phyloP scores from a whole-genome alignment of 2,329 filamentous ascomycete genomes.

The Colletotrichum lentis region DNA sequence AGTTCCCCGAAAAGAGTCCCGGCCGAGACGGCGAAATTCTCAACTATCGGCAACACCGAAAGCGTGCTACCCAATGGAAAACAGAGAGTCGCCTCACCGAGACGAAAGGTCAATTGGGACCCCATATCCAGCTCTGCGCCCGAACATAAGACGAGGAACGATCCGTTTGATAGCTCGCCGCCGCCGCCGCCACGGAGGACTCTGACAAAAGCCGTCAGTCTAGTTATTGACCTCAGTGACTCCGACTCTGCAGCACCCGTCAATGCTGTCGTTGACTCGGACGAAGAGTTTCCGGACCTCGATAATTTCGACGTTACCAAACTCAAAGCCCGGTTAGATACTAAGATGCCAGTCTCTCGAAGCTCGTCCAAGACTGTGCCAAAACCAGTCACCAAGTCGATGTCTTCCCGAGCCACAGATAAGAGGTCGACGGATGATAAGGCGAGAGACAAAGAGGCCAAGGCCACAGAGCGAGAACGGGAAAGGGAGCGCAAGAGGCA shows the following conservation, averaged over 20 bases:
- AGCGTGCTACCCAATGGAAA: constrained; percentile 11
- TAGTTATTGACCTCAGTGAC: constrained; percentile 51
- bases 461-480: constrained; percentile 58
- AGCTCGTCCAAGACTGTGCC: constrained; percentile 1
- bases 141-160: constrained; percentile 41
- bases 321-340: constrained; percentile 36
- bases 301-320: constrained; percentile 50
- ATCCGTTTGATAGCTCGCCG: constrained; percentile 34
- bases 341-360: constrained; percentile 36
- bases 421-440: constrained; percentile 51
- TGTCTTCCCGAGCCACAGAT: constrained; percentile 27
- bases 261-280: constrained; percentile 42
- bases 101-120: constrained; percentile 52
- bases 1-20: neutral
- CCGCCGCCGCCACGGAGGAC: constrained; percentile 16
- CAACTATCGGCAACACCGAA: neutral
- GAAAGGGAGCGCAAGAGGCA: constrained; percentile 65
- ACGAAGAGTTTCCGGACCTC: constrained; percentile 61
- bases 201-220: constrained; percentile 9
- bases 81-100: constrained; percentile 38
- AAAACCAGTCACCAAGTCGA: constrained; percentile 26
- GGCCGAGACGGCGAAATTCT: neutral
- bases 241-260: constrained; percentile 37
- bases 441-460: constrained; percentile 54
- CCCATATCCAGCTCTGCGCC: constrained; percentile 64